Conservation (phyloP, 768 basidiomycete genomes). For the Leccinum subtestaceum region DNA sequence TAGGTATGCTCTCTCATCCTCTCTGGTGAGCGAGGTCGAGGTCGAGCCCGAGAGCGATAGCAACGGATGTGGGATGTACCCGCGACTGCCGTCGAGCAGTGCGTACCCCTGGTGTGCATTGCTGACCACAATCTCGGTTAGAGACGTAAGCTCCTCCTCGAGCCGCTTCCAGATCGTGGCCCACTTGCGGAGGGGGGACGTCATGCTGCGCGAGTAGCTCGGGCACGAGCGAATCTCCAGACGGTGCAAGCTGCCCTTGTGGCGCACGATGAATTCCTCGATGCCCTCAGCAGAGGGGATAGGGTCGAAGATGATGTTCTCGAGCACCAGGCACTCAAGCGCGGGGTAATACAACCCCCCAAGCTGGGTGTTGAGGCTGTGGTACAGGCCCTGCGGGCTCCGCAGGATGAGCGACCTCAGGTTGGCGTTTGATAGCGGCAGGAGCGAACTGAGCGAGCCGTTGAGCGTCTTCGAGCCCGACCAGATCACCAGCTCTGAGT, state of each 20-base stretch:
- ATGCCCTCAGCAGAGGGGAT: conserved; percentile 19
- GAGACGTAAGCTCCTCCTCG: conserved; percentile 18
- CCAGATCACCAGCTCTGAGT: conserved; percentile 28
- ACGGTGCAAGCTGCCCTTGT: conserved; percentile 24
- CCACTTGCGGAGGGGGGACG: conserved; percentile 23
- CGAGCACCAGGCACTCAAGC: conserved; percentile 26
- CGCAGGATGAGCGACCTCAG: conserved; percentile 25
- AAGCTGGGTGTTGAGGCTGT: conserved; percentile 23
- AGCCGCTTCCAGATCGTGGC: conserved; percentile 28
- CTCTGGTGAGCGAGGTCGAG: not conserved
- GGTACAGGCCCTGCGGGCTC: conserved; percentile 29
- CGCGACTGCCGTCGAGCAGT: conserved; percentile 18
- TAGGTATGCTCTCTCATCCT: conserved; percentile 12
- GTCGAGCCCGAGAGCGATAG: not conserved
- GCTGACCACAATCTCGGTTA: conserved; percentile 22
- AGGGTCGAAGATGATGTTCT: conserved; percentile 30
- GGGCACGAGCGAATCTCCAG: conserved; percentile 27
- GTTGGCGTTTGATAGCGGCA: conserved; percentile 20
- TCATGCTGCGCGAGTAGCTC: conserved; percentile 19
- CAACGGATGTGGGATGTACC: conserved; percentile 22
- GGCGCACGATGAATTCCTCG: conserved; percentile 31
- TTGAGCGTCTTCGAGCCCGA: conserved; percentile 31
- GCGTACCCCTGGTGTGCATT: conserved; percentile 20
- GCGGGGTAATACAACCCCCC: conserved; percentile 22
- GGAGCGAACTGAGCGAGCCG: conserved; percentile 23